phyloP scores from a whole-genome alignment of 2,329 filamentous ascomycete species.

The Alternaria panax region DNA sequence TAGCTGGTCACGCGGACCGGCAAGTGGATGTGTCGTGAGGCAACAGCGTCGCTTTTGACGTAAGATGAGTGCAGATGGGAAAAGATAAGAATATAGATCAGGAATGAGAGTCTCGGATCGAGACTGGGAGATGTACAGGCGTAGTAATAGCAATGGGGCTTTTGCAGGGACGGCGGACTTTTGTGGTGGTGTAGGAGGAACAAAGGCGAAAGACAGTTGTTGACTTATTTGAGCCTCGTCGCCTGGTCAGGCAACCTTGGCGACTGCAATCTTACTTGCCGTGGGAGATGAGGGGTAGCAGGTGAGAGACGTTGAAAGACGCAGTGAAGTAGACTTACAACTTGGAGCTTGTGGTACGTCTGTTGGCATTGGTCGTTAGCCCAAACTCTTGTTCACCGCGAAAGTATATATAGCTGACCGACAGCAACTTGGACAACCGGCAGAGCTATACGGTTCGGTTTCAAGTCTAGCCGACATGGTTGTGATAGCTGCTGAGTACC shows the following conservation, averaged over 20 bases:
- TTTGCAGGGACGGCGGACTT: slow-evolving; percentile 12
- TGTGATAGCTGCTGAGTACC: not conserved
- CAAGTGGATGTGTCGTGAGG: slow-evolving; percentile 17
- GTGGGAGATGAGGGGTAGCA: slow-evolving; percentile 10
- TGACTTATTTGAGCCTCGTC: slow-evolving; percentile 9
- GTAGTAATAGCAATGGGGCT: slow-evolving; percentile 22
- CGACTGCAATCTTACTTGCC: slow-evolving; percentile 22
- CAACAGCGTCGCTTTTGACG: slow-evolving; percentile 22
- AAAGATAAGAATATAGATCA: slow-evolving; percentile 17
- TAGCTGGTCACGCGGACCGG: slow-evolving; percentile 34
- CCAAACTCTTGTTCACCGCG: slow-evolving; percentile 31
- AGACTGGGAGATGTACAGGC: slow-evolving; percentile 28
- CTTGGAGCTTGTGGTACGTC: slow-evolving; percentile 76
- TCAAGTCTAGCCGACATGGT: slow-evolving; percentile 1
- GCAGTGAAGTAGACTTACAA: slow-evolving; percentile 65
- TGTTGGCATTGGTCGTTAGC: slow-evolving; percentile 49
- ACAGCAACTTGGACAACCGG: not conserved
- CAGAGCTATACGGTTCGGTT: not conserved
- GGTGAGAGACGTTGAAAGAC: slow-evolving; percentile 19
- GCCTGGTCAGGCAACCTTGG: slow-evolving; percentile 15
- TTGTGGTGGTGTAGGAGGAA: slow-evolving; percentile 12
- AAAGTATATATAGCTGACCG: slow-evolving; percentile 11
- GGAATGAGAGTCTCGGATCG: slow-evolving; percentile 18
- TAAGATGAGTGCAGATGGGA: slow-evolving; percentile 20
- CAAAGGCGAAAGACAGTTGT: slow-evolving; percentile 13